Percentiles rank a stretch among this genome's conserved stretches.
Evolutionary conservation across 2,329 filamentous ascomycete genomes (phyloP).

Genomic region (Gnomoniopsis smithogilvyi): DNA sequence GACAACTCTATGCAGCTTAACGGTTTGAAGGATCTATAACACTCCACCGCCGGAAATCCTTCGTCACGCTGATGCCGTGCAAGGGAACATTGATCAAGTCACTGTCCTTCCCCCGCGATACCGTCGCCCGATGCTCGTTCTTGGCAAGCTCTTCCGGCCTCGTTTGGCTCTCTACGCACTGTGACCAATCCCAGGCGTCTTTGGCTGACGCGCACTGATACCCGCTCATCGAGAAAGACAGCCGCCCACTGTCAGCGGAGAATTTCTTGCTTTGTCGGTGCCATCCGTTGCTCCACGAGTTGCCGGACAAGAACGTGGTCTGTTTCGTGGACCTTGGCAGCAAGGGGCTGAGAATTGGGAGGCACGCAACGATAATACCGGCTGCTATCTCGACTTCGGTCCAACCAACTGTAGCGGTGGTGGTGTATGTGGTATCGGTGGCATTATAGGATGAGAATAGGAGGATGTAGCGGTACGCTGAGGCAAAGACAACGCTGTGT

Average conservation of each 20-base stretch:
- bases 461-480: conserved; percentile 43
- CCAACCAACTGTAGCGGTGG: conserved; percentile 45
- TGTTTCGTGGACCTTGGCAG: conserved; percentile 24
- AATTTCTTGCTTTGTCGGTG: conserved; percentile 14
- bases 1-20: not conserved
- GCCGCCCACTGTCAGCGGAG: conserved; percentile 12
- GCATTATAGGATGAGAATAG: conserved; percentile 39
- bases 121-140: not conserved
- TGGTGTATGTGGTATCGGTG: conserved; percentile 41
- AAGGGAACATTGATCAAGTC: not conserved
- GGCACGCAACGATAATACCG: conserved; percentile 51
- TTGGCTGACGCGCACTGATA: conserved; percentile 2
- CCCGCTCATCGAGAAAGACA: conserved; percentile 5
- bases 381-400: conserved; percentile 45
- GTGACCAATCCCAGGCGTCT: not conserved
- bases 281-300: not conserved
- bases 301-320: conserved; percentile 28
- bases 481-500: conserved; percentile 42
- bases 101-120: not conserved
- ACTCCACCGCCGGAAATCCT: conserved; percentile 2
- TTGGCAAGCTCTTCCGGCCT: not conserved
- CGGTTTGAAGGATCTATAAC: not conserved
- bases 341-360: conserved; percentile 48
- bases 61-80: conserved; percentile 1
- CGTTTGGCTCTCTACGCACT: not conserved